Evolutionary conservation across 1,139 yeast genomes (phyloP).

Genomic region (Groenewaldozyma auringiensis): DNA sequence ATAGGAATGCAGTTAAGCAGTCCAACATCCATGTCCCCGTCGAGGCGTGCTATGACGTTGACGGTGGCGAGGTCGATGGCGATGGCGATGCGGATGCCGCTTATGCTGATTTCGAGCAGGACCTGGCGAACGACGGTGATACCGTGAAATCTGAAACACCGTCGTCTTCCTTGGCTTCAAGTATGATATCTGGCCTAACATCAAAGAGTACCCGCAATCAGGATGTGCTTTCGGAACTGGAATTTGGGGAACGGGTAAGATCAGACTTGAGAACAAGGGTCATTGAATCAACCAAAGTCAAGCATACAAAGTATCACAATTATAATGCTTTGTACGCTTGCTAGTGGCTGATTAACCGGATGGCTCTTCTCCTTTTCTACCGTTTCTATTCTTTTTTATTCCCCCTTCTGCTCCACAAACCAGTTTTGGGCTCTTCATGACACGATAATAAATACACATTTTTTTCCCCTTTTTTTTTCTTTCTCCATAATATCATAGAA

Average conservation of each 20-base stretch:
- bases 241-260: slow-evolving; percentile 16
- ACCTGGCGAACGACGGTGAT: slow-evolving; percentile 4
- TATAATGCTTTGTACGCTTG: not conserved
- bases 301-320: not conserved
- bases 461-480: not conserved
- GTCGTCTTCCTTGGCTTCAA: slow-evolving; percentile 3
- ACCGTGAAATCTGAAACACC: slow-evolving; percentile 4
- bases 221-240: slow-evolving; percentile 13
- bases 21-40: slow-evolving; percentile 6
- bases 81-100: slow-evolving; percentile 8
- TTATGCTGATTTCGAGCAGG: slow-evolving; percentile 7
- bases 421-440: not conserved
- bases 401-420: not conserved
- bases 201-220: not conserved
- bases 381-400: not conserved
- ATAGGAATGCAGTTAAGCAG: slow-evolving; percentile 1
- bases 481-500: not conserved
- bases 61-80: slow-evolving; percentile 4
- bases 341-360: not conserved
- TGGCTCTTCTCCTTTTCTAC: not conserved
- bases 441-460: not conserved
- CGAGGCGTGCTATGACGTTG: slow-evolving; percentile 2
- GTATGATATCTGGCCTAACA: slow-evolving; percentile 1
- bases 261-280: not conserved
- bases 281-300: not conserved